Conservation (phyloP, 148 eudicot genomes). For the Fallopia convolvulus region DNA sequence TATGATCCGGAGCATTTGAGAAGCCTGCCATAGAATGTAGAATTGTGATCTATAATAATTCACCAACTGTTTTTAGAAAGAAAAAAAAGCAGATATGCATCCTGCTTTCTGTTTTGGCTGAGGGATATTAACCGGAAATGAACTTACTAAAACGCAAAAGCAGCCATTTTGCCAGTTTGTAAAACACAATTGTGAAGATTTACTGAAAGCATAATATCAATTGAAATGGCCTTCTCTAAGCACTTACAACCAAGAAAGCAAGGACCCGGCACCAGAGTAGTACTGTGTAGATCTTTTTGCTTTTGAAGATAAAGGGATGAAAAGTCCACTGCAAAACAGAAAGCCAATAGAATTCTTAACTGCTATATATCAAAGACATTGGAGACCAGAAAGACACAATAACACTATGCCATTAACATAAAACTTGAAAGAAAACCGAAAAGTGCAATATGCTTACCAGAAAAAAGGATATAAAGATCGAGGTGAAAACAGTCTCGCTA, state of each 20-base stretch:
- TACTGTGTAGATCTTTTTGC: slow-evolving; percentile 91
- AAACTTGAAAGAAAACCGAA: neutral
- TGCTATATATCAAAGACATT: neutral
- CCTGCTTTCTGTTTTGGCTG: neutral
- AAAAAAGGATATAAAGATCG: slow-evolving; percentile 66
- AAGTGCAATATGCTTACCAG: neutral
- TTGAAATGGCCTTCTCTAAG: neutral
- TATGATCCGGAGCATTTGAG: slow-evolving; percentile 76
- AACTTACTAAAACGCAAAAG: neutral
- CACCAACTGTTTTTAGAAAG: neutral
- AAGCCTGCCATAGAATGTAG: slow-evolving; percentile 37
- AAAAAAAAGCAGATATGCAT: neutral
- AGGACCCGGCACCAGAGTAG: slow-evolving; percentile 98
- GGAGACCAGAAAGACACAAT: neutral
- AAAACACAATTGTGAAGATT: neutral
- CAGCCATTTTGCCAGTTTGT: neutral
- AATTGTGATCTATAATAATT: neutral
- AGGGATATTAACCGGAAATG: neutral
- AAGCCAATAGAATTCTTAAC: neutral
- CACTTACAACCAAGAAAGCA: slow-evolving; percentile 82
- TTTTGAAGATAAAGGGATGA: slow-evolving; percentile 91
- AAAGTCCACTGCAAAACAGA: slow-evolving; percentile 82
- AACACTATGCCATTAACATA: neutral
- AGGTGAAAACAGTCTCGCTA: slow-evolving; percentile 77
- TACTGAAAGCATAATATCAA: neutral